Percentiles rank a stretch among this genome's conserved stretches.
These are phyloP conservation scores for Priceomyces melissophilus DNA, from an alignment of 805 yeast species.

Conservation along the genomic window DNA sequence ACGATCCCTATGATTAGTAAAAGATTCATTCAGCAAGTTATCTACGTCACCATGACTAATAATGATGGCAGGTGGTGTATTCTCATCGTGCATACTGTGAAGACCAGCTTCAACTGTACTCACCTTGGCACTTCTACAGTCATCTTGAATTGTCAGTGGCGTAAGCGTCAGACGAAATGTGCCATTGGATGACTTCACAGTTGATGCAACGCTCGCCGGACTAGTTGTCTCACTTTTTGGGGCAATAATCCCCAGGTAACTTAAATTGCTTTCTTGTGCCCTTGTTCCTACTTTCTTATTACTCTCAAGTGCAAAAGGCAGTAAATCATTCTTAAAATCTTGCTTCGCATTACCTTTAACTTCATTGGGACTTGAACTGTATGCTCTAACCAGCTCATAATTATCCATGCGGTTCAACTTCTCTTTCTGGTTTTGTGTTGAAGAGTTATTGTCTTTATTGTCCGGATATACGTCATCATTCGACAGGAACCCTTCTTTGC, in stretches of 20 bases:
- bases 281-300: background rate
- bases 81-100: background rate
- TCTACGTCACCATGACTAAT: slow-evolving; percentile 11
- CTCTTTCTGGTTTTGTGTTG: background rate
- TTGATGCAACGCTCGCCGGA: slow-evolving; percentile 27
- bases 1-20: too few species aligned
- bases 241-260: background rate
- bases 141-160: slow-evolving; percentile 18
- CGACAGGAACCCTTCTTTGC: slow-evolving; percentile 3
- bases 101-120: slow-evolving; percentile 5
- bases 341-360: too few species aligned
- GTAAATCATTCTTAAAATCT: too few species aligned
- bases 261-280: background rate
- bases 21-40: too few species aligned
- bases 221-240: slow-evolving; percentile 15
- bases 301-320: too few species aligned
- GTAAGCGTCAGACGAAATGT: slow-evolving; percentile 30
- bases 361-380: too few species aligned
- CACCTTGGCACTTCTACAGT: slow-evolving; percentile 2
- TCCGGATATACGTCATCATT: background rate
- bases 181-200: slow-evolving; percentile 24
- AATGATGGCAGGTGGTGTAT: slow-evolving; percentile 15
- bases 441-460: background rate
- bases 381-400: too few species aligned
- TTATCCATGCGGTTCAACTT: background rate